phyloP scores from a whole-genome alignment of 2,329 filamentous ascomycete genomes.

The Akanthomyces muscarius region DNA sequence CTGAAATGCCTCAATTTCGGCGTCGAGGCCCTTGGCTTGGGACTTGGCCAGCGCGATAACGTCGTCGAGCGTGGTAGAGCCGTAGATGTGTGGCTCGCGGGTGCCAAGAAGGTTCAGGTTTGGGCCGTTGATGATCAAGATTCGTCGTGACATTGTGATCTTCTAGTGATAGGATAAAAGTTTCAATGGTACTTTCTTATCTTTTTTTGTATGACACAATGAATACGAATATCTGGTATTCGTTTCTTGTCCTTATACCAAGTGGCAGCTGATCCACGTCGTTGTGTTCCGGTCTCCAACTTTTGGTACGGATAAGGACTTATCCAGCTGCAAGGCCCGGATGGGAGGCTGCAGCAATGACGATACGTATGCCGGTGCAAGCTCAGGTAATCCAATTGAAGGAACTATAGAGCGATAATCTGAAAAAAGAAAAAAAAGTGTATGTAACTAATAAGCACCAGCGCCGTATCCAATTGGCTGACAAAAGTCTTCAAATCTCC shows the following conservation, averaged over 20 bases:
- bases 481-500: not conserved
- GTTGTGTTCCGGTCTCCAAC: no score
- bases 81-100: conserved; percentile 71
- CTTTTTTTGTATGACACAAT: no score
- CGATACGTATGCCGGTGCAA: no score
- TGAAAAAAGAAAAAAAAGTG: not conserved
- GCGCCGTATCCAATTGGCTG: not conserved
- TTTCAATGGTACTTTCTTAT: no score
- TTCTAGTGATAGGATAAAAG: no score
- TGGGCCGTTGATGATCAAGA: conserved; percentile 76
- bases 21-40: conserved; percentile 46
- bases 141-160: conserved; percentile 36
- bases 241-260: no score
- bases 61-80: conserved; percentile 62
- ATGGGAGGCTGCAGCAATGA: no score
- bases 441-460: not conserved
- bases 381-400: no score
- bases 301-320: no score
- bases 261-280: no score
- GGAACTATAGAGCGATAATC: not conserved
- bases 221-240: no score
- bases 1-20: conserved; percentile 59
- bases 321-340: no score
- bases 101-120: conserved; percentile 78
- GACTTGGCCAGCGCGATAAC: conserved; percentile 47